Evolutionary conservation across 768 basidiomycete species (phyloP).

Genomic region (Pleurotus cornucopiae): DNA sequence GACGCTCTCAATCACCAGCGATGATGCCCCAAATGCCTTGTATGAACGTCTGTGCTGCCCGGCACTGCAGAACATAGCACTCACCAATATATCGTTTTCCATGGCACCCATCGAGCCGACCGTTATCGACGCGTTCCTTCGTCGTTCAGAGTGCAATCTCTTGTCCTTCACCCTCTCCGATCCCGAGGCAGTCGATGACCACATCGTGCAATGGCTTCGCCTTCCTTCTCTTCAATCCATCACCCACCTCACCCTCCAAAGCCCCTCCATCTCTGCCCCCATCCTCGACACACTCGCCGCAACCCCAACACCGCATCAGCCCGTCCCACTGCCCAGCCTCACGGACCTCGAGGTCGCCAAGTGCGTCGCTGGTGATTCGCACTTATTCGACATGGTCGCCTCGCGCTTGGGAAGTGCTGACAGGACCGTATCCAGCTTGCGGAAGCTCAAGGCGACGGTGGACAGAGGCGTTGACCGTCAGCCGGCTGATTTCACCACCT

Average conservation of each 20-base stretch:
- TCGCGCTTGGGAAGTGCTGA: neutral
- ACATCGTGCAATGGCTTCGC: neutral
- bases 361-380: neutral
- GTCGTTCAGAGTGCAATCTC: neutral
- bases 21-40: neutral
- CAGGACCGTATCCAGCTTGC: neutral
- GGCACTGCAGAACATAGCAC: neutral
- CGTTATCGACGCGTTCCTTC: neutral
- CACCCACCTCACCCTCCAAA: neutral
- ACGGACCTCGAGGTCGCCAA: neutral
- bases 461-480: neutral
- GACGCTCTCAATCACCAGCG: neutral
- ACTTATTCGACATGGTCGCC: neutral
- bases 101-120: neutral
- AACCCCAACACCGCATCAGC: neutral
- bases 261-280: neutral
- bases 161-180: slow-evolving; percentile 3
- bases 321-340: neutral
- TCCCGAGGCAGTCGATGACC: neutral
- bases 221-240: slow-evolving; percentile 1
- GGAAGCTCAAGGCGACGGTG: neutral
- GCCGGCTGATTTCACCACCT: neutral
- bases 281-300: neutral
- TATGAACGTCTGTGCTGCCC: neutral
- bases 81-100: neutral